Evolutionary conservation across 2,329 filamentous ascomycete genomes (phyloP), one percentile per base, ranked within the genome.

Genomic region (Arthrobotrys sinensis): DNA sequence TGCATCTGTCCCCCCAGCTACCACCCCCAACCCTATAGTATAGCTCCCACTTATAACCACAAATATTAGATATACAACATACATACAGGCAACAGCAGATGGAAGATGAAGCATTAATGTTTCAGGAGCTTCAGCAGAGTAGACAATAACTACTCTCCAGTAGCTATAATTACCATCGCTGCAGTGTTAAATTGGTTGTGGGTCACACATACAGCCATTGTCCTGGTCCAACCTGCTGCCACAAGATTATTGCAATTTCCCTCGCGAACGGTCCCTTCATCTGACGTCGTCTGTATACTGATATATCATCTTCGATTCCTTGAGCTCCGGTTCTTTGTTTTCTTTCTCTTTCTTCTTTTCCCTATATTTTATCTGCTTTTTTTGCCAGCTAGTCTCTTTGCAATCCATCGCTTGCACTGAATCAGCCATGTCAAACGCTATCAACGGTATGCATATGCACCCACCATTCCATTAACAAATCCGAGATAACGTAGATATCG

Each of bases 231-330:
- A 36, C 28, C 62, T 34, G 48, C 63, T 50, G 16, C 24, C 14
- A 64, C 60, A 55, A 64, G 60, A 71, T 71, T 64, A 60, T 43
- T 65, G 43, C 28, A 73, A 73, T 73, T 73, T 73, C 69, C 69
- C 55, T 60, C 28, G 69, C 50, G 38, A 50, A 65, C 48, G 68
- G 57, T 57, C 43, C 55, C n/a, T 43, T 24, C 7, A 16, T 19
- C 55, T 60, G 55, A 60, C 36, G 36, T 60, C 55, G 55, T 24
- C 55, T 43, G 52, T 55, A 55, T 60, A 43, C 34, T 16, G 16
- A 53, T 21, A 34, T 52, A 38, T 21, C 28, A 19, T 60, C 21
- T 36, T 52, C 6, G 28, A 50, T 71, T 40, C 32, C 12, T 62
- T n/a, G 8, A 38, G 28, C 53, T 50, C n/a, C 4, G 36, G 1